Conservation (phyloP, 176 grass and related monocot genomes). For the sorghum (Sorghum bicolor) region DNA sequence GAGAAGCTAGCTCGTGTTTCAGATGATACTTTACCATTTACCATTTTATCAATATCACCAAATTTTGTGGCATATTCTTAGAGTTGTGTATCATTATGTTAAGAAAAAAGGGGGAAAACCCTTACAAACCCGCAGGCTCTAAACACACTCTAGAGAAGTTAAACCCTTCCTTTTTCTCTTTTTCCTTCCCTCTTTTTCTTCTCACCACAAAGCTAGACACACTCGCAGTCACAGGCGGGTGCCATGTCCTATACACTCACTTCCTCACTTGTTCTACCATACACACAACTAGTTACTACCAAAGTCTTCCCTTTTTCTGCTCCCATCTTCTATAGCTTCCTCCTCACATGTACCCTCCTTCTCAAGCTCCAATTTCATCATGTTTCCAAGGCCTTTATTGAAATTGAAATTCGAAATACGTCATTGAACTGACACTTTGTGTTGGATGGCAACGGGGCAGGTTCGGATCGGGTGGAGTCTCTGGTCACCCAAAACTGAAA, state of each 20-base stretch:
- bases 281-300: not conserved
- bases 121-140: not conserved
- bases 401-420: not conserved
- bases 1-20: not conserved
- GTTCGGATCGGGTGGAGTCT: no score
- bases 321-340: not conserved
- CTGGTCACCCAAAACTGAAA: no score
- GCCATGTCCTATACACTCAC: not conserved
- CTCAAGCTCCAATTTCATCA: not conserved
- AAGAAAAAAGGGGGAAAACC: not conserved
- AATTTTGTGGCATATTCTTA: constrained; percentile 16
- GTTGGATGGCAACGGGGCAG: not conserved
- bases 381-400: not conserved
- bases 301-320: not conserved
- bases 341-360: not conserved
- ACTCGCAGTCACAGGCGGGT: not conserved
- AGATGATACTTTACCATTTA: constrained; percentile 12
- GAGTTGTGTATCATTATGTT: not conserved
- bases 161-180: not conserved
- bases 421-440: not conserved
- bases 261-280: not conserved
- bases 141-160: not conserved
- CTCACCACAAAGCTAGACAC: not conserved
- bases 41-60: not conserved
- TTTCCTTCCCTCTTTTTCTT: not conserved